Percentiles rank a stretch among this genome's conserved stretches.
These are phyloP conservation scores for Diaporthe destruens DNA, from an alignment of 2,329 filamentous ascomycete species.

Conservation along the genomic window DNA sequence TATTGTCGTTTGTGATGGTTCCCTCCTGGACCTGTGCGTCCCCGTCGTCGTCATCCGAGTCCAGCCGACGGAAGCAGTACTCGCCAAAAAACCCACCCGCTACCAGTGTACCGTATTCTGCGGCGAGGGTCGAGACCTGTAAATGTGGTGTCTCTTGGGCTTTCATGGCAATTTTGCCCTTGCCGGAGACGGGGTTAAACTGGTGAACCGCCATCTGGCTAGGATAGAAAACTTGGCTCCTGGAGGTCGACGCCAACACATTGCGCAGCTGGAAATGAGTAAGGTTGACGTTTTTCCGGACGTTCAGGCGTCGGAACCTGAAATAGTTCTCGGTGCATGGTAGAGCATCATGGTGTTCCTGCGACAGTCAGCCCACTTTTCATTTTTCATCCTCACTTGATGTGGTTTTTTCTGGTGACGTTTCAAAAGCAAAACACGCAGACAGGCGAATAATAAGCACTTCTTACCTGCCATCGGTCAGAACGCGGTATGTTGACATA, in stretches of 20 bases:
- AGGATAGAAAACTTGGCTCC: constrained; percentile 70
- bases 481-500: constrained; percentile 66
- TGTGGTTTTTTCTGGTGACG: background rate
- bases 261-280: constrained; percentile 77
- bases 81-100: constrained; percentile 71
- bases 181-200: constrained; percentile 64
- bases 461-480: constrained; percentile 62
- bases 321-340: constrained; percentile 64
- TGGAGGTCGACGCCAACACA: constrained; percentile 68
- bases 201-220: constrained; percentile 62
- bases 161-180: constrained; percentile 59
- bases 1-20: constrained; percentile 60
- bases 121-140: constrained; percentile 63
- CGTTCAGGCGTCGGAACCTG: constrained; percentile 68
- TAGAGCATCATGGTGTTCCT: constrained; percentile 51
- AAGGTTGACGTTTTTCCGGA: constrained; percentile 65
- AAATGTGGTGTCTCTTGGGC: constrained; percentile 47
- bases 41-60: constrained; percentile 53
- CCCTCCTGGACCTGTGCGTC: constrained; percentile 55
- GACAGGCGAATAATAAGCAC: background rate
- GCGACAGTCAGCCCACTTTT: constrained; percentile 35
- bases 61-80: constrained; percentile 63
- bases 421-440: background rate
- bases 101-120: constrained; percentile 67
- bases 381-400: background rate